Percentiles rank a stretch among this genome's conserved stretches.
phyloP scores from a whole-genome alignment of 1,284 basidiomycete genomes.

The Agroathelia rolfsii region DNA sequence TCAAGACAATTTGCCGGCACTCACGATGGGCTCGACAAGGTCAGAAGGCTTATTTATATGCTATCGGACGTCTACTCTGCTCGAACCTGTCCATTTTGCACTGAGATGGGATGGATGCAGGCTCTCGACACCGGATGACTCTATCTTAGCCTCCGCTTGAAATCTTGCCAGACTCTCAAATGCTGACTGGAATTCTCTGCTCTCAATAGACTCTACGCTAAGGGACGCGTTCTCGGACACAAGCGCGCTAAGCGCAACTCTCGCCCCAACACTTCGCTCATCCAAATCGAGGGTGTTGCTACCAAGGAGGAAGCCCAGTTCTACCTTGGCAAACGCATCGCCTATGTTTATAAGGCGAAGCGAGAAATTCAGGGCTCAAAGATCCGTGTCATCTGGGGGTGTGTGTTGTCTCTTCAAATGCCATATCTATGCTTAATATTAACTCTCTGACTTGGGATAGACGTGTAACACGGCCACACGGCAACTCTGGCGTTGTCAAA shows the following conservation, averaged over 20 bases:
- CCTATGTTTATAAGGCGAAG: constrained; percentile 97
- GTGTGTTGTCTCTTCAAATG: constrained; percentile 18
- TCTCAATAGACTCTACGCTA: constrained; percentile 77
- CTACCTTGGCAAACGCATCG: constrained; percentile 98
- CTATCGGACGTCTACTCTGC: constrained; percentile 8
- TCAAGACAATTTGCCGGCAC: too few species aligned
- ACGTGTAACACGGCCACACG: constrained; percentile 88
- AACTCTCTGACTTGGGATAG: constrained; percentile 25
- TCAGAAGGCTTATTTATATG: constrained; percentile 27
- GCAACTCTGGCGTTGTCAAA: constrained; percentile 94
- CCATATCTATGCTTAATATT: constrained; percentile 1
- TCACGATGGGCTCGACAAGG: constrained; percentile 70
- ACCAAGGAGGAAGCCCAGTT: constrained; percentile 93
- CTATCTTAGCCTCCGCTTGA: constrained; percentile 8
- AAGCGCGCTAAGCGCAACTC: constrained; percentile 98
- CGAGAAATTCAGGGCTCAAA: constrained; percentile 86
- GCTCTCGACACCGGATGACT: constrained; percentile 27
- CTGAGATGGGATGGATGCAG: constrained; percentile 26
- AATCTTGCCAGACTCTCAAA: constrained; percentile 1
- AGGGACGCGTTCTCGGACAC: constrained; percentile 96
- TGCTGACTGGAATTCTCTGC: constrained; percentile 8
- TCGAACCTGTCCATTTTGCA: constrained; percentile 9
- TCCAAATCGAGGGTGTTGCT: constrained; percentile 96
- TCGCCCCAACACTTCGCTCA: constrained; percentile 88
- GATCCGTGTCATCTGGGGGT: constrained; percentile 97